phyloP scores from a whole-genome alignment of 2,329 filamentous ascomycete species.

The Neofusicoccum kwambonambiense region DNA sequence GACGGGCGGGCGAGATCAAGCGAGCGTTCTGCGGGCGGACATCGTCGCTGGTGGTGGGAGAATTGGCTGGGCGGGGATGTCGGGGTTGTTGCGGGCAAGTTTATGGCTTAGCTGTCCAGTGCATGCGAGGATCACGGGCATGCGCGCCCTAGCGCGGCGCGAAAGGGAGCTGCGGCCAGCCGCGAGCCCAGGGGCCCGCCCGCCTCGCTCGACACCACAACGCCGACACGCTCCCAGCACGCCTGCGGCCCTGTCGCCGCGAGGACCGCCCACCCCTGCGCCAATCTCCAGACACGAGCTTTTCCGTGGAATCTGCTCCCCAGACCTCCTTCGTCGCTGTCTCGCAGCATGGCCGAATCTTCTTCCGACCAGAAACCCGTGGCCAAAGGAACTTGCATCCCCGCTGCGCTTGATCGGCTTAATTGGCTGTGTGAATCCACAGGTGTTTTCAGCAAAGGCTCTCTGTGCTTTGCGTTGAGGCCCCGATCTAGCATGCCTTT shows the following conservation, averaged over 20 bases:
- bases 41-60: background rate
- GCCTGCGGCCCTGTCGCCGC: too few relatives aligned
- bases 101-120: slow-evolving; percentile 18
- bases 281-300: background rate
- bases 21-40: slow-evolving; percentile 1
- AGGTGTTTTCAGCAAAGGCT: too few relatives aligned
- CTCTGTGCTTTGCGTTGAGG: too few relatives aligned
- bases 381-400: too few relatives aligned
- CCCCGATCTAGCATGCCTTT: too few relatives aligned
- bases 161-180: slow-evolving; percentile 11
- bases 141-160: slow-evolving; percentile 7
- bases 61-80: background rate
- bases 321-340: background rate
- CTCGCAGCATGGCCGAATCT: too few relatives aligned
- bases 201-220: too few relatives aligned
- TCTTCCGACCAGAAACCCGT: too few relatives aligned
- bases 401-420: too few relatives aligned
- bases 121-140: slow-evolving; percentile 11
- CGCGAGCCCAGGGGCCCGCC: background rate
- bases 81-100: slow-evolving; percentile 4
- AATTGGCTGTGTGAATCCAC: too few relatives aligned
- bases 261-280: background rate
- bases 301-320: background rate
- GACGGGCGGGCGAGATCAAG: background rate
- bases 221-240: too few relatives aligned